phyloP scores from a whole-genome alignment of 129 eudicot species.

The Arctium minus region DNA sequence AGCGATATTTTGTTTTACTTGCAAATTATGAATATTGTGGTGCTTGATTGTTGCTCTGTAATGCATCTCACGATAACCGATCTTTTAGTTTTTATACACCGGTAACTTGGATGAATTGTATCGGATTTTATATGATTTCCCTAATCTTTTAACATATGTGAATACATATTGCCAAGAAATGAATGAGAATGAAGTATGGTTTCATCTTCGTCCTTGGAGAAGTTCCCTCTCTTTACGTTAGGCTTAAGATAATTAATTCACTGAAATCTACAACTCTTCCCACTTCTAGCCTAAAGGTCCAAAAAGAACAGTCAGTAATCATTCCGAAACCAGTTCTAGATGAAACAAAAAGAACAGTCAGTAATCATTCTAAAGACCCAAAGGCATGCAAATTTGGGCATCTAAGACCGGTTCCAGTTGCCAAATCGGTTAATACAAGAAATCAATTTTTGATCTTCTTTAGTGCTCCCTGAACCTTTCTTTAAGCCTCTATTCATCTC shows the following conservation, averaged over 20 bases:
- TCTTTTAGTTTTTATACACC: too few relatives aligned
- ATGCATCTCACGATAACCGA: too few relatives aligned
- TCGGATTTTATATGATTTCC: too few relatives aligned
- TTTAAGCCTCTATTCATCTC: slow-evolving; percentile 17
- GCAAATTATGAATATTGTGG: too few relatives aligned
- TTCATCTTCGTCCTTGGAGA: too few relatives aligned
- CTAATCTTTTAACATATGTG: background rate
- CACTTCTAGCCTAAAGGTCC: slow-evolving; percentile 29
- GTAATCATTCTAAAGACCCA: too few relatives aligned
- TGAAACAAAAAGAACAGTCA: too few relatives aligned
- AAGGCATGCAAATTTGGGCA: slow-evolving; percentile 33
- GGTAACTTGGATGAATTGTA: too few relatives aligned
- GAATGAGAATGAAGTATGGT: slow-evolving; percentile 21
- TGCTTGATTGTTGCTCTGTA: too few relatives aligned
- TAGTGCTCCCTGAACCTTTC: slow-evolving; percentile 37
- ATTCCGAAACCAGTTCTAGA: too few relatives aligned
- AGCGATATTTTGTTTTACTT: too few relatives aligned
- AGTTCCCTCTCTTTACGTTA: too few relatives aligned
- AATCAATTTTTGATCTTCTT: slow-evolving; percentile 33
- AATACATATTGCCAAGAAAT: slow-evolving; percentile 37
- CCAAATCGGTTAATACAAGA: slow-evolving; percentile 29
- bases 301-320: background rate
- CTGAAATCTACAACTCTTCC: slow-evolving; percentile 49
- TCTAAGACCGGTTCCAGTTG: slow-evolving; percentile 37
- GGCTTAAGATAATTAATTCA: slow-evolving; percentile 39